A percentile compares a stretch with the other conserved stretches of the same genome.
These are phyloP conservation scores for Bipolaris oryzae DNA, from an alignment of 2,329 filamentous ascomycete species.

Conservation along the genomic window DNA sequence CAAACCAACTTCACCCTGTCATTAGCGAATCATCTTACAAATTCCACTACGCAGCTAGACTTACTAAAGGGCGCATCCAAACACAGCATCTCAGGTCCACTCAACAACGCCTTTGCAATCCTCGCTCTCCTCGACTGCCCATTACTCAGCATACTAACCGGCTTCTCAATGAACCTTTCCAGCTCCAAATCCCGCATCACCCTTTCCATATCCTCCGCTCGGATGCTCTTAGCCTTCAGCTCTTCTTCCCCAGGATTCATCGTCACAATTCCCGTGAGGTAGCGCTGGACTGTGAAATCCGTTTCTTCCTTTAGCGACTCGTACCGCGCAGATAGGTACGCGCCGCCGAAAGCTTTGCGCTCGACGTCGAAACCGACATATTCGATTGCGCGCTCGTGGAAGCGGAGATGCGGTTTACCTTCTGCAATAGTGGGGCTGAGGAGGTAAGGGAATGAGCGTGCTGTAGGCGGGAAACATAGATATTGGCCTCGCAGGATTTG, in stretches of 20 bases:
- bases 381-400: slow-evolving; percentile 72
- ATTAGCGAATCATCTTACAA: slow-evolving; percentile 1
- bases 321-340: slow-evolving; percentile 88
- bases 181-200: slow-evolving; percentile 75
- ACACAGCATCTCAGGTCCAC: slow-evolving; percentile 77
- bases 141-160: slow-evolving; percentile 89
- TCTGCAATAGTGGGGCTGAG: slow-evolving; percentile 64
- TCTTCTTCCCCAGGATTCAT: slow-evolving; percentile 71
- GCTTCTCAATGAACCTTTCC: slow-evolving; percentile 72
- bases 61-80: slow-evolving; percentile 84
- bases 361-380: slow-evolving; percentile 91
- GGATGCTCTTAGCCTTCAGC: slow-evolving; percentile 54
- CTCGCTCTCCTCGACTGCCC: slow-evolving; percentile 86
- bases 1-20: slow-evolving; percentile 69
- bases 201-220: slow-evolving; percentile 58
- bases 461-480: slow-evolving; percentile 74
- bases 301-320: slow-evolving; percentile 85
- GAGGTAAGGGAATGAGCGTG: slow-evolving; percentile 80
- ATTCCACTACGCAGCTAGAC: slow-evolving; percentile 16
- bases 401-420: slow-evolving; percentile 60
- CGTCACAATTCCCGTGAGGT: slow-evolving; percentile 79
- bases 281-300: slow-evolving; percentile 84
- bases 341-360: slow-evolving; percentile 62
- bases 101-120: slow-evolving; percentile 85
- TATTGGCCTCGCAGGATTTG: slow-evolving; percentile 77